Conservation (phyloP, 495 filamentous ascomycete genomes). For the Tuber magnatum region DNA sequence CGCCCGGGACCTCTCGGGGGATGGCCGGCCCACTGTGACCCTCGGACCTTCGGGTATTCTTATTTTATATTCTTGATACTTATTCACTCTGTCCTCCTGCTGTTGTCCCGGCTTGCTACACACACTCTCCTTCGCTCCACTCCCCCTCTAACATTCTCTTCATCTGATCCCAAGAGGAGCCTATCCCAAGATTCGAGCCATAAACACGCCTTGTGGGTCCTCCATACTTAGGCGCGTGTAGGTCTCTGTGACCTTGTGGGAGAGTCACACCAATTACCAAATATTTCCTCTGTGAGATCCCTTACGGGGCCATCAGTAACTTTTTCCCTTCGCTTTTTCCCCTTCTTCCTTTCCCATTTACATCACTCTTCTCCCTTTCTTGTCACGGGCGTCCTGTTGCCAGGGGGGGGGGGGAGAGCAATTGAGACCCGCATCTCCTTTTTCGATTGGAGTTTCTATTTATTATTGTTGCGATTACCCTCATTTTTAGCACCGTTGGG, state of each 20-base stretch:
- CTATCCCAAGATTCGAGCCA: constrained; percentile 10
- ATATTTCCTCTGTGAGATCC: not conserved
- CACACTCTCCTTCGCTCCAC: not conserved
- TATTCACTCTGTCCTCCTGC: not conserved
- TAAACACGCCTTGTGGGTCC: constrained; percentile 22
- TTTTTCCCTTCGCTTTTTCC: not conserved
- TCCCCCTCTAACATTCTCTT: constrained; percentile 11
- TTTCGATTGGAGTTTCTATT: not conserved
- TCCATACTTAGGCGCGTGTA: not conserved
- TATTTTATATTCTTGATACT: not conserved
- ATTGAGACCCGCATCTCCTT: not conserved
- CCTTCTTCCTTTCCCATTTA: not conserved
- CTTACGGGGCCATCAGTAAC: not conserved
- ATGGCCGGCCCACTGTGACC: not conserved
- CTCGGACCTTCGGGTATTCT: not conserved
- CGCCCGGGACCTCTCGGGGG: not conserved
- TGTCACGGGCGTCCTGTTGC: not conserved
- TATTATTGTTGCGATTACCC: not conserved
- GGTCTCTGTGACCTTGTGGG: not conserved
- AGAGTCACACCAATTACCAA: not conserved
- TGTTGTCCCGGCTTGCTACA: not conserved
- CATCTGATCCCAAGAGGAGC: constrained; percentile 10
- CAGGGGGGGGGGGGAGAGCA: not conserved
- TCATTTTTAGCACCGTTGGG: not conserved
- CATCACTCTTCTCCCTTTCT: not conserved